Base-by-base conservation (phyloP, 805 yeast species). In the Candida yuanshanica region DNA sequence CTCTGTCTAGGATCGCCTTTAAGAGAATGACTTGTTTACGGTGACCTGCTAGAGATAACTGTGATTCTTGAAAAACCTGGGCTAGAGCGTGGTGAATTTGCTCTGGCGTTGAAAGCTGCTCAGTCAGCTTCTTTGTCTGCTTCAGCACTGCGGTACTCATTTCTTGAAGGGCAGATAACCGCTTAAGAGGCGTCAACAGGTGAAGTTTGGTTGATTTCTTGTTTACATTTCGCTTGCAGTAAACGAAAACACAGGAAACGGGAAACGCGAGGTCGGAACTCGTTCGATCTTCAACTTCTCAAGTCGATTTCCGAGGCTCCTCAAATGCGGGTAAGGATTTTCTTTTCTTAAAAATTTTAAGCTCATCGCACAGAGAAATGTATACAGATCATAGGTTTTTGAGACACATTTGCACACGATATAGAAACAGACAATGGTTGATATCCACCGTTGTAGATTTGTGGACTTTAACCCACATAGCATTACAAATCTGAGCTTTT, bases 391-490 rank as follows among this genome's bases (percentile, higher is more conserved):
- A n/a, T 10, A 27, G 9, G 10, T 4, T 12, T 25, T 27, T 7
- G n/a, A 14, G 4, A 6, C 2, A 11, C 3, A 14, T 14, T 16
- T 27, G 31, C 10, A 14, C 10, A 14, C 31, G 10, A 4, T 27
- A 18, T 14, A 31, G 20, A 31, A 17, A 26, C 10, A 25, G n/a
- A 26, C 17, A 16, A 43, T 46, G 47, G 41, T 49, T 8, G 52
- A 50, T 23, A 39, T 91, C 50, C 97, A 91, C 63, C 77, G 97
- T 56, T 85, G 96, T 60, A 74, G 96, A 41, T 91, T 93, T 65
- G 88, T 89, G 63, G 96, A 91, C 61, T 85, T 78, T 52, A 77
- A 82, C 11, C 91, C 97, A 4, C 89, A 83, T 40, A 77, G 87
- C 18, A 82, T 91, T 41, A 87, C 97, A 0, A 75, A 95, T 1